phyloP scores from a whole-genome alignment of 495 filamentous ascomycete genomes.

The Pyrenula aspistea region DNA sequence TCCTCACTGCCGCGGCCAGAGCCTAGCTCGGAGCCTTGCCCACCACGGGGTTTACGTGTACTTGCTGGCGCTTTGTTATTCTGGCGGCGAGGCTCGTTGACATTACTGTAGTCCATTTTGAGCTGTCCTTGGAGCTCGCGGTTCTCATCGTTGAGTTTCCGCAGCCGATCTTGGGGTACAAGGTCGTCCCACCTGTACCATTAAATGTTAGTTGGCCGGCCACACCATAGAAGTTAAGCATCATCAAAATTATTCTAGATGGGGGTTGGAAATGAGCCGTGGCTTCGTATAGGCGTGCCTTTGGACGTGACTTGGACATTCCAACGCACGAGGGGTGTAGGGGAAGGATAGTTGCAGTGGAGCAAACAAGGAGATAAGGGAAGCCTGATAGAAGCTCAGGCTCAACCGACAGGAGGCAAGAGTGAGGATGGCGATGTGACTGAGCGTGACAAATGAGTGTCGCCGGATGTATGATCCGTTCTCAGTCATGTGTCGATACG shows the following conservation, averaged over 20 bases:
- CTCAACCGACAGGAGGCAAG: too few species aligned
- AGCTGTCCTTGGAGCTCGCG: conserved; percentile 66
- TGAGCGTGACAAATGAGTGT: not conserved
- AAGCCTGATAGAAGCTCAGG: too few species aligned
- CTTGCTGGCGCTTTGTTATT: conserved; percentile 23
- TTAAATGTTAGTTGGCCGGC: too few species aligned
- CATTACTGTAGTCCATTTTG: conserved; percentile 28
- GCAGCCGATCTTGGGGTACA: conserved; percentile 87
- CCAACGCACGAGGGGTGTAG: not conserved
- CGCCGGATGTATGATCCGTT: not conserved
- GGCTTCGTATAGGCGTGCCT: too few species aligned
- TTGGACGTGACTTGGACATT: too few species aligned
- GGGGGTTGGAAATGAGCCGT: too few species aligned
- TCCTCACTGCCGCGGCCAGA: conserved; percentile 82
- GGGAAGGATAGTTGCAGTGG: not conserved
- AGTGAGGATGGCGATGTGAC: not conserved
- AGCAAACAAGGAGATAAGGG: too few species aligned
- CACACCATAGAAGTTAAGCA: too few species aligned
- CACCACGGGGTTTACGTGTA: conserved; percentile 2
- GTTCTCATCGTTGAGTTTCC: conserved; percentile 92
- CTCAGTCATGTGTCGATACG: not conserved
- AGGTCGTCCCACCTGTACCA: conserved; percentile 84
- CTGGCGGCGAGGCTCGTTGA: conserved; percentile 33
- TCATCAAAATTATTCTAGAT: too few species aligned
- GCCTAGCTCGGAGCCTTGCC: conserved; percentile 59